Evolutionary conservation across 1,284 basidiomycete genomes (phyloP).

Genomic region (Tetrapyrgos nigripes): DNA sequence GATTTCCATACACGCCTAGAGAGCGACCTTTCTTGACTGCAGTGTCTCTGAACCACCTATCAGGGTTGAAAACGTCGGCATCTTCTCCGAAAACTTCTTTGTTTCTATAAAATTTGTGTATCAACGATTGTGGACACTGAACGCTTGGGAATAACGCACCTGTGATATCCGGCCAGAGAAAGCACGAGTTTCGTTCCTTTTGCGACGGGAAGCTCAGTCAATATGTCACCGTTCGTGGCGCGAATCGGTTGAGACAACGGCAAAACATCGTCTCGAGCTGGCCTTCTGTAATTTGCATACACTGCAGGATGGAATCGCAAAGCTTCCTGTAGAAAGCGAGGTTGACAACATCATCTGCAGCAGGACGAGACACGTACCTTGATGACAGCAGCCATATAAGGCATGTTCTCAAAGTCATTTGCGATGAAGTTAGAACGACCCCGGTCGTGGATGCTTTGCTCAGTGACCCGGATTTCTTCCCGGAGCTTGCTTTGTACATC

Average conservation of each 20-base stretch:
- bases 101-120: slow-evolving; percentile 36
- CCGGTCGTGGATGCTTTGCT: slow-evolving; percentile 37
- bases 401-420: slow-evolving; percentile 49
- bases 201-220: slow-evolving; percentile 36
- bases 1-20: slow-evolving; percentile 57
- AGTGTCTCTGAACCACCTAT: slow-evolving; percentile 53
- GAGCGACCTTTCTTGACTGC: slow-evolving; percentile 48
- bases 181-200: slow-evolving; percentile 43
- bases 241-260: slow-evolving; percentile 5
- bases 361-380: slow-evolving; percentile 37
- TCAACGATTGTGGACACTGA: not conserved
- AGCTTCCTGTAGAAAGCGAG: slow-evolving; percentile 39
- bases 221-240: slow-evolving; percentile 20
- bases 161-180: slow-evolving; percentile 48
- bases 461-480: slow-evolving; percentile 44
- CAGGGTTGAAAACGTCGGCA: slow-evolving; percentile 57
- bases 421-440: slow-evolving; percentile 46
- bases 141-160: slow-evolving; percentile 36
- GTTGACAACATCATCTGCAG: not conserved
- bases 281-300: slow-evolving; percentile 48
- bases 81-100: slow-evolving; percentile 58
- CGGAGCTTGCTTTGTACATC: slow-evolving; percentile 44
- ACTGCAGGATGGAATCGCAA: slow-evolving; percentile 52
- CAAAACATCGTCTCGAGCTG: slow-evolving; percentile 23
- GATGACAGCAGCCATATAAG: slow-evolving; percentile 49